Evolutionary conservation across 805 yeast genomes (phyloP).

Genomic region (Scheffersomyces lignosus): DNA sequence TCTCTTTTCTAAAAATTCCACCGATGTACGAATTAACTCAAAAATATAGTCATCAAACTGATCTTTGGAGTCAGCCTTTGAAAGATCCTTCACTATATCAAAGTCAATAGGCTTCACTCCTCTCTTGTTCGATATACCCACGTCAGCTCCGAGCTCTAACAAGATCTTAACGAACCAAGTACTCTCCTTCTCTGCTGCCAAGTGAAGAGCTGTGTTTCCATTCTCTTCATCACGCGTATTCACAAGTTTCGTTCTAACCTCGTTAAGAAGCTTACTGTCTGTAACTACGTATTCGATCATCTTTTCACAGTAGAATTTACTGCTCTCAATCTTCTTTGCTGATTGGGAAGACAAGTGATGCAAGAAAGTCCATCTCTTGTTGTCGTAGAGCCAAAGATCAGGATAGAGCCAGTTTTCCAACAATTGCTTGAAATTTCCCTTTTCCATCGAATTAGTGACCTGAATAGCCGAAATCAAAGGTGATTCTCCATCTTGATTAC

Average conservation of each 20-base stretch:
- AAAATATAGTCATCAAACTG: constrained; percentile 24
- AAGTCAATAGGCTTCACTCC: constrained; percentile 87
- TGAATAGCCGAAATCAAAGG: constrained; percentile 69
- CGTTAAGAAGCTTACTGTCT: constrained; percentile 18
- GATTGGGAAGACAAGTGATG: constrained; percentile 74
- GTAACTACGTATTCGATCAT: constrained; percentile 33
- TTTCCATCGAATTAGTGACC: constrained; percentile 81
- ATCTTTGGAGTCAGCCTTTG: constrained; percentile 18
- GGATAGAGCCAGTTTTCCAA: constrained; percentile 72
- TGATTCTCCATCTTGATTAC: constrained; percentile 38
- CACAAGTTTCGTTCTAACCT: constrained; percentile 22
- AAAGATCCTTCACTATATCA: constrained; percentile 57
- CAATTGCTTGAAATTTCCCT: constrained; percentile 68
- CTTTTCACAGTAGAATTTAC: constrained; percentile 34
- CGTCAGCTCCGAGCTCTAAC: constrained; percentile 45
- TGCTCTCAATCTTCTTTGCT: constrained; percentile 30
- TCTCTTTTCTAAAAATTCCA: constrained; percentile 31
- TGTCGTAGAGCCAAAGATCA: constrained; percentile 43
- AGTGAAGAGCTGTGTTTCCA: constrained; percentile 41
- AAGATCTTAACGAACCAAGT: constrained; percentile 39
- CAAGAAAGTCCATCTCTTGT: constrained; percentile 72
- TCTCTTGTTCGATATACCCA: constrained; percentile 73
- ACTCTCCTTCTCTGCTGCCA: constrained; percentile 40
- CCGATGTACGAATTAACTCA: constrained; percentile 34
- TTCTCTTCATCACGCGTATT: constrained; percentile 35